These are phyloP conservation scores for Haplographium delicatum DNA, from an alignment of 495 filamentous ascomycete genomes.

Conservation along the genomic window DNA sequence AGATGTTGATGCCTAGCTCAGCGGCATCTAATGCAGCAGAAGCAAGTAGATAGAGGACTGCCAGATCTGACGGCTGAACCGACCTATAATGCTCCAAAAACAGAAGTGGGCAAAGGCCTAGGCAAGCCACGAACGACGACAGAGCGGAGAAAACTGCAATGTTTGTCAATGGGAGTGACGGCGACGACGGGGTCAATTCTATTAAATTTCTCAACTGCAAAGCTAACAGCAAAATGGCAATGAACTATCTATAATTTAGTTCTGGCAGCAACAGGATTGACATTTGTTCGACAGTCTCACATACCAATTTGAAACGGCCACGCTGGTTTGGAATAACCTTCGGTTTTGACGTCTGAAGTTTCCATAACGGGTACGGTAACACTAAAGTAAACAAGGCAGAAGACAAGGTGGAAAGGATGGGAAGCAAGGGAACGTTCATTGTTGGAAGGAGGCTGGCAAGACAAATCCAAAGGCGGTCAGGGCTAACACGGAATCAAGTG, in stretches of 20 bases:
- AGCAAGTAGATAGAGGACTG: constrained; percentile 49
- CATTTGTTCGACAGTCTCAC: background rate
- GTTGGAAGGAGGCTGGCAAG: no score
- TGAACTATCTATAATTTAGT: background rate
- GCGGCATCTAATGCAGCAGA: constrained; percentile 45
- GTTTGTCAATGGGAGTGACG: no score
- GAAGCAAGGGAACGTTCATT: no score
- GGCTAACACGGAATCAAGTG: no score
- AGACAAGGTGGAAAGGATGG: no score
- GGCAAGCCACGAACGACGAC: constrained; percentile 26
- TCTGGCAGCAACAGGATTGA: background rate
- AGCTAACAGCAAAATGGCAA: background rate
- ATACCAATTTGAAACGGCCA: background rate
- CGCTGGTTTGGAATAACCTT: no score
- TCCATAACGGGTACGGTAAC: no score
- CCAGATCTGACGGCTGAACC: constrained; percentile 41
- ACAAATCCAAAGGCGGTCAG: no score
- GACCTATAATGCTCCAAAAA: constrained; percentile 47
- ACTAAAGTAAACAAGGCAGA: no score
- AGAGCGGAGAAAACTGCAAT: background rate
- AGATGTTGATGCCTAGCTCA: constrained; percentile 28
- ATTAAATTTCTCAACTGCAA: background rate
- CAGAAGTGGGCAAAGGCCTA: constrained; percentile 39
- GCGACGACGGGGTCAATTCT: background rate
- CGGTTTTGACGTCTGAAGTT: no score